Conservation (phyloP, 768 basidiomycete species). For the Gelatoporia subvermispora region DNA sequence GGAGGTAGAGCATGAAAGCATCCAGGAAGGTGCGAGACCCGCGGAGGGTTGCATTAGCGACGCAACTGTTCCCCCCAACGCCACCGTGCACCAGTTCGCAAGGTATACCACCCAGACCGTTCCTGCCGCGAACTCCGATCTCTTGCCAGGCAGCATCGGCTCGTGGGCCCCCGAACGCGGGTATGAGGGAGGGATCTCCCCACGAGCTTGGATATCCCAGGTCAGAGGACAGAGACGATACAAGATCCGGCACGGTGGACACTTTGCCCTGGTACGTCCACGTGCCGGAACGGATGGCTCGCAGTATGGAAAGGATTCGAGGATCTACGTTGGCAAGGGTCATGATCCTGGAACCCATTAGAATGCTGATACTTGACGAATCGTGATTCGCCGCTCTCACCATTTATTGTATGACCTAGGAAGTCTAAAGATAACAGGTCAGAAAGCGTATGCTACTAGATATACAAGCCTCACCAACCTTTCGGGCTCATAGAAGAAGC, state of each 20-base stretch:
- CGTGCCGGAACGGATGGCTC: slow-evolving; percentile 43
- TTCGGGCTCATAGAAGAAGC: slow-evolving; percentile 74
- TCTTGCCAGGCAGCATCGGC: slow-evolving; percentile 52
- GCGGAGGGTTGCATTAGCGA: slow-evolving; percentile 51
- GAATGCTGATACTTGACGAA: neutral
- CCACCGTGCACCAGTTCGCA: slow-evolving; percentile 70
- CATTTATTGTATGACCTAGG: slow-evolving; percentile 70
- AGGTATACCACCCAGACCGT: slow-evolving; percentile 64
- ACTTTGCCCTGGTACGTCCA: slow-evolving; percentile 58
- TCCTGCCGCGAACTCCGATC: slow-evolving; percentile 48
- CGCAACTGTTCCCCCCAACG: slow-evolving; percentile 54
- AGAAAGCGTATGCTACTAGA: too few relatives aligned
- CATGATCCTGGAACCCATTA: slow-evolving; percentile 44
- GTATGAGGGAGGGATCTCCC: slow-evolving; percentile 58
- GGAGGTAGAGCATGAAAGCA: slow-evolving; percentile 63
- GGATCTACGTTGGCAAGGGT: slow-evolving; percentile 64
- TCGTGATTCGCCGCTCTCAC: slow-evolving; percentile 15
- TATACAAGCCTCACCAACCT: too few relatives aligned
- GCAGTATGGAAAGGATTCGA: slow-evolving; percentile 51
- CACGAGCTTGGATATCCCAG: slow-evolving; percentile 56
- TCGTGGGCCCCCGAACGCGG: slow-evolving; percentile 53
- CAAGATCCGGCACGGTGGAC: slow-evolving; percentile 33
- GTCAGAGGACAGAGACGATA: slow-evolving; percentile 44
- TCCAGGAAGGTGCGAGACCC: slow-evolving; percentile 54
- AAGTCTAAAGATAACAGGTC: slow-evolving; percentile 46